A percentile compares a stretch with the other conserved stretches of the same genome.
These are phyloP conservation scores for Cucurbita pepo DNA, from an alignment of 306 rosid species.

Conservation along the genomic window DNA sequence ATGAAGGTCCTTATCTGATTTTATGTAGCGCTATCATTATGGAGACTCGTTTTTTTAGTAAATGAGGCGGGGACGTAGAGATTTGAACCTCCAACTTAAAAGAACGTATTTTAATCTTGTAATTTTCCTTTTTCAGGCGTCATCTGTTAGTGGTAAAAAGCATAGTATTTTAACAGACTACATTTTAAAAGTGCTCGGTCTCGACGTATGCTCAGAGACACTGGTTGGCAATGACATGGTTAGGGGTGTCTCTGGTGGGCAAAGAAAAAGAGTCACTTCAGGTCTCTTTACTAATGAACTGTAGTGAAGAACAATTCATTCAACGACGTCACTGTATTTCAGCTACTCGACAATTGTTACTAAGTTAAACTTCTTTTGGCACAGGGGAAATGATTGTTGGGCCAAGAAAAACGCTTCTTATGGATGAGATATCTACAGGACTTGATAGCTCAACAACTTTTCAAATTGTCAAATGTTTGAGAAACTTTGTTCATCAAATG, in stretches of 20 bases:
- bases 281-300: slow-evolving; percentile 11
- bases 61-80: no score
- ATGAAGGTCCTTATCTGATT: slow-evolving; percentile 52
- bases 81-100: not conserved
- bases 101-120: no score
- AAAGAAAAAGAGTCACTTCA: slow-evolving; percentile 84
- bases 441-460: slow-evolving; percentile 83
- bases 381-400: slow-evolving; percentile 87
- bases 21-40: no score
- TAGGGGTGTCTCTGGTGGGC: slow-evolving; percentile 88
- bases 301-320: no score
- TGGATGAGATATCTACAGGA: slow-evolving; percentile 95
- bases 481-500: slow-evolving; percentile 77
- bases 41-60: no score
- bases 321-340: not conserved
- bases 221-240: slow-evolving; percentile 70
- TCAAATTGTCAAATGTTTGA: slow-evolving; percentile 62
- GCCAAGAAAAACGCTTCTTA: slow-evolving; percentile 64
- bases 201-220: slow-evolving; percentile 75
- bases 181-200: slow-evolving; percentile 68
- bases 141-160: slow-evolving; percentile 61
- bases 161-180: slow-evolving; percentile 73
- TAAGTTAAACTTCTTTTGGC: not conserved
- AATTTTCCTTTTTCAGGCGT: slow-evolving; percentile 32
- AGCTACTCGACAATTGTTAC: not conserved